Conservation (phyloP, 495 filamentous ascomycete species). For the Xylaria nigripes region DNA sequence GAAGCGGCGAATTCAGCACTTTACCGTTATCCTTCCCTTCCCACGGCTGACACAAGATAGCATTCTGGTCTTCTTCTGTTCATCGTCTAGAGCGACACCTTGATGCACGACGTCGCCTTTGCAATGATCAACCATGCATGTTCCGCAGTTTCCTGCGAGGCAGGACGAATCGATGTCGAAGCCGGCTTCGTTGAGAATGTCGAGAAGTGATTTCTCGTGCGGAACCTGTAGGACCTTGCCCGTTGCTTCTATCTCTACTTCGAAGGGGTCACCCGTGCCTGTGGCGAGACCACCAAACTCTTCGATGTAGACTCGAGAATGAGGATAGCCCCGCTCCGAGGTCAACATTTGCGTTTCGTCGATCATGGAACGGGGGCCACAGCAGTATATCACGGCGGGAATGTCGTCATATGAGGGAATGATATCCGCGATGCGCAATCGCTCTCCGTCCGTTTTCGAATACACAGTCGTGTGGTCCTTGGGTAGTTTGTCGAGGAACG, state of each 20-base stretch:
- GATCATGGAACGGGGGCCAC: slow-evolving; percentile 20
- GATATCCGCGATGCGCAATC: slow-evolving; percentile 11
- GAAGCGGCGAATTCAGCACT: slow-evolving; percentile 10
- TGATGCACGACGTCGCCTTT: slow-evolving; percentile 34
- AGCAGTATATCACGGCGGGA: slow-evolving; percentile 18
- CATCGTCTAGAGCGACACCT: slow-evolving; percentile 32
- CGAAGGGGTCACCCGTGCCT: slow-evolving; percentile 25
- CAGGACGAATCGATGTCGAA: slow-evolving; percentile 37
- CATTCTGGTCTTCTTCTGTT: slow-evolving; percentile 33
- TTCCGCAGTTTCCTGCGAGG: slow-evolving; percentile 41
- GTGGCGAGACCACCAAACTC: slow-evolving; percentile 20
- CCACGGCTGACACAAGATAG: slow-evolving; percentile 32
- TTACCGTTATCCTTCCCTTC: slow-evolving; percentile 28
- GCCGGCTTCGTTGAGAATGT: slow-evolving; percentile 34
- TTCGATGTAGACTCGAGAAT: slow-evolving; percentile 18
- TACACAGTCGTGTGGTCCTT: slow-evolving; percentile 15
- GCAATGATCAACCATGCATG: slow-evolving; percentile 36
- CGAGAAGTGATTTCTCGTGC: slow-evolving; percentile 31
- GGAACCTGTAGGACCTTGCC: slow-evolving; percentile 30
- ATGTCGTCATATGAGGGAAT: slow-evolving; percentile 13
- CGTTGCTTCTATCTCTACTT: slow-evolving; percentile 19
- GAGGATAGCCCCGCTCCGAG: slow-evolving; percentile 17
- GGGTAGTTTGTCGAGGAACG: slow-evolving; percentile 24
- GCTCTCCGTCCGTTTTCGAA: slow-evolving; percentile 16
- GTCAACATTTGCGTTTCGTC: slow-evolving; percentile 15